Evolutionary conservation across 2,329 filamentous ascomycete species (phyloP), one percentile per base, ranked within the genome.

Genomic region (Phoma sp.): DNA sequence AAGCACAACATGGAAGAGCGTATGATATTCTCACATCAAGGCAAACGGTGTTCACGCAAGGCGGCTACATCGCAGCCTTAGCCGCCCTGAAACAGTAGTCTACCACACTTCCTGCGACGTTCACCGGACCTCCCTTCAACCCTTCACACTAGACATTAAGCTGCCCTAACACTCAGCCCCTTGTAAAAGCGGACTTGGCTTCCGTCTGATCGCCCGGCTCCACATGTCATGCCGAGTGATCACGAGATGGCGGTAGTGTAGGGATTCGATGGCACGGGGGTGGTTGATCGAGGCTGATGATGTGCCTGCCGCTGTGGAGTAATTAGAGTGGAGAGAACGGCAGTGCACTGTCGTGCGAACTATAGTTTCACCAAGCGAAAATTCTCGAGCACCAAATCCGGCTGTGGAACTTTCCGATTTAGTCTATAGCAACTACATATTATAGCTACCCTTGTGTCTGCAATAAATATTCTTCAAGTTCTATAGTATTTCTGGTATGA

Each of bases 31-130:
- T 5, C 29, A 17, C 20, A 18, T 43, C 40, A 28, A 43, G 28
- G 12, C 15, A 4, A 17, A 14, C 40, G 23, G 40, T 36, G 36
- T 52, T 52, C 42, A 52, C 42, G 49, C 29, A 52, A 33, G 29
- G 42, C 36, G 29, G 42, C 42, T 42, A 42, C 30, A n/a, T 12
- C 18, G 18, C 23, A 40, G 37, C 49, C 42, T 37, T 15, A 42
- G 23, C 29, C 18, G 49, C 42, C 42, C 32, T 47, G 42, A 53
- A 47, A 53, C 42, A 47, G 23, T 53, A 47, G 49, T 25, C 18
- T 36, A 36, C 37, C 36, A 36, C 20, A n/a, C 14, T 4, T 23
- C 14, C 29, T 36, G 29, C 21, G 34, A 46, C 36, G 14, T 46
- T 52, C 42, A 52, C 42, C 42, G 49, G 49, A 36, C 21, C 18